Evolutionary conservation across 768 basidiomycete species (phyloP).

Genomic region (Brasilioporus rufonigricans): DNA sequence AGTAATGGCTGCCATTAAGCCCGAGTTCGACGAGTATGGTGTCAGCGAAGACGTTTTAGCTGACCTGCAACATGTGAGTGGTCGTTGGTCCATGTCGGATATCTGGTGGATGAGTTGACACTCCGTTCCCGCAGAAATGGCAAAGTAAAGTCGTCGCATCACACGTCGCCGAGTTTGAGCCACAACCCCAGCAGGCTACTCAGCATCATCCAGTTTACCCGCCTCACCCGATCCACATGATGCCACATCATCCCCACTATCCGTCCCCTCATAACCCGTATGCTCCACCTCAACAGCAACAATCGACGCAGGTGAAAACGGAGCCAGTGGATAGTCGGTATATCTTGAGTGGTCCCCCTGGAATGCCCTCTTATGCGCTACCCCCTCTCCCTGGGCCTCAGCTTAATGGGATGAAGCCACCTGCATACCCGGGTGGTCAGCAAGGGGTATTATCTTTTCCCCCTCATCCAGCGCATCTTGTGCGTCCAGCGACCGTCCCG

Average conservation of each 20-base stretch:
- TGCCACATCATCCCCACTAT: constrained; percentile 55
- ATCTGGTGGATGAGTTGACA: constrained; percentile 9
- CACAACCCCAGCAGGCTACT: constrained; percentile 45
- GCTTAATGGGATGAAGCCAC: constrained; percentile 50
- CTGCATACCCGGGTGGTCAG: constrained; percentile 56
- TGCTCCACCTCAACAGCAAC: constrained; percentile 33
- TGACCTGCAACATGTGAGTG: constrained; percentile 83
- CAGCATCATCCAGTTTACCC: constrained; percentile 53
- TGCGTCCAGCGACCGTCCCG: constrained; percentile 17
- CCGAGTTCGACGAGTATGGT: constrained; percentile 96
- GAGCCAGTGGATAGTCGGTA: constrained; percentile 73
- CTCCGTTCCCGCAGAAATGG: constrained; percentile 71
- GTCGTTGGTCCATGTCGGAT: constrained; percentile 11
- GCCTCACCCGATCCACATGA: constrained; percentile 62
- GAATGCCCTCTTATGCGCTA: constrained; percentile 48
- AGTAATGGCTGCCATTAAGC: constrained; percentile 81
- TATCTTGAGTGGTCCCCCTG: constrained; percentile 47
- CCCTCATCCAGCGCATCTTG: constrained; percentile 31
- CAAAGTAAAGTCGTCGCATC: constrained; percentile 92
- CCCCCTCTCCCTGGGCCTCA: constrained; percentile 66
- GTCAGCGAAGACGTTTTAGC: constrained; percentile 88
- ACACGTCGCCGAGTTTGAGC: constrained; percentile 91
- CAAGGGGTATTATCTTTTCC: constrained; percentile 58
- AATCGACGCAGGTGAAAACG: constrained; percentile 58
- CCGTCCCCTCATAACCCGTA: constrained; percentile 52